phyloP scores from a whole-genome alignment of 2,329 filamentous ascomycete species.

The Fusarium nanum region DNA sequence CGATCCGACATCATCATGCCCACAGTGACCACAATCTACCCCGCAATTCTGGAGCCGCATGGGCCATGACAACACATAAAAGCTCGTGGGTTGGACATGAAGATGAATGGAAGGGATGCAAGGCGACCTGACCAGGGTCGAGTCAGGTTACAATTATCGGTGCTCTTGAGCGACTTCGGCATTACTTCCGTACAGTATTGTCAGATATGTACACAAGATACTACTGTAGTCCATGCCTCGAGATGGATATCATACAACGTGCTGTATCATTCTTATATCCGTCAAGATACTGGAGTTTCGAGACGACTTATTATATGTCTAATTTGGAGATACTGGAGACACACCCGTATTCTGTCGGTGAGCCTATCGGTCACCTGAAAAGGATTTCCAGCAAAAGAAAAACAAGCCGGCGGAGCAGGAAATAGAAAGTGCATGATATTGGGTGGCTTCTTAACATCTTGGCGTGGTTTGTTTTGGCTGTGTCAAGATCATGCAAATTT shows the following conservation, averaged over 20 bases:
- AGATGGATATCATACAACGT: no score
- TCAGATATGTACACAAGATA: not conserved
- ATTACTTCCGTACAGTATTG: not conserved
- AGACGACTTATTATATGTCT: not conserved
- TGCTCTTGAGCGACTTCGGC: constrained; percentile 2
- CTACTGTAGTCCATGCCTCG: not conserved
- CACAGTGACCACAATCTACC: constrained; percentile 32
- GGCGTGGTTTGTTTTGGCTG: constrained; percentile 38
- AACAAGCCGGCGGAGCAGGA: constrained; percentile 12
- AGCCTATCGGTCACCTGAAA: constrained; percentile 12
- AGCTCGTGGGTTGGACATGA: constrained; percentile 15
- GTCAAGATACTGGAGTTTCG: not conserved
- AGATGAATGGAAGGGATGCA: not conserved
- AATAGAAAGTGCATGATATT: constrained; percentile 36
- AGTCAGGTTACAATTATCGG: not conserved
- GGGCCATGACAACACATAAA: constrained; percentile 28
- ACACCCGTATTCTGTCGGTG: constrained; percentile 29
- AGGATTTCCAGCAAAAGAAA: constrained; percentile 5
- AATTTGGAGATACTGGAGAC: not conserved
- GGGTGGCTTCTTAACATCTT: constrained; percentile 21
- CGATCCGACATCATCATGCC: constrained; percentile 22
- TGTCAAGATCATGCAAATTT: constrained; percentile 47
- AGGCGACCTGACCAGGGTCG: constrained; percentile 12
- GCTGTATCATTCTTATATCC: not conserved
- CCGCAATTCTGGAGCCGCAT: constrained; percentile 39